Base-by-base conservation (phyloP, 495 filamentous ascomycete genomes). In the Penicillium nucicola region DNA sequence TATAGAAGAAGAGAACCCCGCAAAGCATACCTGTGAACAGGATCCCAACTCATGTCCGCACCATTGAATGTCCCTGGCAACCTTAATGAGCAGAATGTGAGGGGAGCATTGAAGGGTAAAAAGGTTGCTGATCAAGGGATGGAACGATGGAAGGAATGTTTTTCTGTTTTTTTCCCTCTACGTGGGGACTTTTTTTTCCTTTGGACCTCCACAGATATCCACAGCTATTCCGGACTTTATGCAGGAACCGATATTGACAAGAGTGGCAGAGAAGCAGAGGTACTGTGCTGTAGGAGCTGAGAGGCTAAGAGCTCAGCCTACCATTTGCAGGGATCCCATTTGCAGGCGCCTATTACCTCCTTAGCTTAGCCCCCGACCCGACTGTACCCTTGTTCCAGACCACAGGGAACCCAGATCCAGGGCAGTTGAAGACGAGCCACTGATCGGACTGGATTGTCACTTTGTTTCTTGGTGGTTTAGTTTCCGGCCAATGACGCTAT, bases 41-140 rank as follows among this genome's bases (percentile, higher is more conserved):
- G 78, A 77, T 88, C 85, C 78, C 81, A 87, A 82, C 83, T 89
- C 86, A 89, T 89, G 67, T 71, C 71, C 69, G 71, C 70, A 75
- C 65, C 68, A 72, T 73, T 59, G 59, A 70, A 66, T 51, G 61
- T 56, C 53, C 64, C 67, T 68, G 67, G 66, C 61, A 69, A 71
- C 66, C 61, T 59, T 62, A 43, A 39, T 44, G 35, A 48, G 25
- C 49, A 71, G 69, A 52, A 69, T 64, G 13, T 66, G 61, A 50
- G 48, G 48, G 52, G 53, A 51, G 51, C 23, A 54, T 51, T 44
- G 43, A 28, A 28, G 25, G 25, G 25, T 28, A 28, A 9, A 28
- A 6, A n/a, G n/a, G 22, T 23, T 28, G 25, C 25, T 28, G 25
- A 28, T 28, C 25, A 53, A 45, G 47, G 36, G 39, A 45, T 50